Base-by-base conservation (phyloP, 371 early-diverging fungal species). In the Capillidium rhysosporum region DNA sequence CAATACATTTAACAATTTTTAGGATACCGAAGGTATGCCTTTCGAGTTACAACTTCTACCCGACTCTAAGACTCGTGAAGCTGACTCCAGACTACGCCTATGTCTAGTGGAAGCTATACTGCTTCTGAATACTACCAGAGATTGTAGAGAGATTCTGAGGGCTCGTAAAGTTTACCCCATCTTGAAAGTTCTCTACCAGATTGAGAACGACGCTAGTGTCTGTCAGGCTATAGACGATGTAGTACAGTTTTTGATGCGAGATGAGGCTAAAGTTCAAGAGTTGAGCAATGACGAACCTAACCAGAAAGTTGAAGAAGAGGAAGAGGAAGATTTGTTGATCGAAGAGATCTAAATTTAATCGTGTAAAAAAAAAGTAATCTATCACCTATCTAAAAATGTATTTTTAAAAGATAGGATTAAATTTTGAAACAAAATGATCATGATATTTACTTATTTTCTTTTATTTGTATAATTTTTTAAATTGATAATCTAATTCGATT, bases 1-100 rank as follows among this genome's bases (percentile, higher is more conserved):
- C n/a, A n/a, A n/a, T n/a, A n/a, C n/a, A n/a, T n/a, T 34, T 16
- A 8, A 3, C 21, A 9, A 40, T 39, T 45, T 21, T n/a, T 60
- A 85, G 69, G 92, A 93, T 56, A 86, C 86, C 77, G 92, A 91
- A 43, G 77, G 77, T 34, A 86, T 93, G 74, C 94, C 92, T 0
- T 89, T 88, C 51, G 91, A 91, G 61, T 77, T 91, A 38, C 92
- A 89, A 63, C 64, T 94, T 16, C 63, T 92, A 49, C 87, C 77
- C 40, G 75, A 79, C 20, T 77, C 78, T 40, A 92, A 92, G 77
- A 79, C 65, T 58, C 82, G 92, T 41, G 95, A 95, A 62, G 49
- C 69, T 0, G 90, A 89, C 59, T 62, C 80, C n/a, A 65, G 73
- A 21, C 67, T 95, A 9, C 77, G 89, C 26, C 56, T 63, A 12